A percentile compares a stretch with the other conserved stretches of the same genome.
These are phyloP conservation scores for Alternaria brassicae DNA, from an alignment of 2,329 filamentous ascomycete genomes.

Conservation along the genomic window DNA sequence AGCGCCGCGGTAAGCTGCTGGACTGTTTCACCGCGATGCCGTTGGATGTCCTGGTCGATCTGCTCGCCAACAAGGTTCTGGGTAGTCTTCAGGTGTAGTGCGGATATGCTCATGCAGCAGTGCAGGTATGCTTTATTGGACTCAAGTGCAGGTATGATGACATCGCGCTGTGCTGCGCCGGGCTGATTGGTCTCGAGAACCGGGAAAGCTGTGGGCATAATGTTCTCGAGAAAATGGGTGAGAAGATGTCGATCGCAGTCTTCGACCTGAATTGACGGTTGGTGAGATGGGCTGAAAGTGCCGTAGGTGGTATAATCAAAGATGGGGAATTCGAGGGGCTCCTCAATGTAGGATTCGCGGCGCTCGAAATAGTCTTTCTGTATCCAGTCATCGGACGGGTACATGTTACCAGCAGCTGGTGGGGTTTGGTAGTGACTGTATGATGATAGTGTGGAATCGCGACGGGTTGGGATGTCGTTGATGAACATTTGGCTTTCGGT, in stretches of 20 bases:
- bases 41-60: conserved; percentile 89
- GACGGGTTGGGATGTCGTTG: conserved; percentile 83
- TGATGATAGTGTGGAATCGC: conserved; percentile 87
- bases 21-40: conserved; percentile 88
- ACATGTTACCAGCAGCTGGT: conserved; percentile 71
- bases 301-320: conserved; percentile 81
- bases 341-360: conserved; percentile 68
- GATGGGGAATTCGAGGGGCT: conserved; percentile 73
- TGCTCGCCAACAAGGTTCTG: conserved; percentile 71
- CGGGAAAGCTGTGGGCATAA: conserved; percentile 88
- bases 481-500: conserved; percentile 94
- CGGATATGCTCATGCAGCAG: conserved; percentile 92
- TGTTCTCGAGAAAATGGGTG: conserved; percentile 88
- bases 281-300: conserved; percentile 64
- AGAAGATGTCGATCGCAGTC: conserved; percentile 86
- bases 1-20: conserved; percentile 84
- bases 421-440: conserved; percentile 91
- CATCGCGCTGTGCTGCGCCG: conserved; percentile 78
- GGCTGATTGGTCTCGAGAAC: conserved; percentile 90
- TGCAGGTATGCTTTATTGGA: conserved; percentile 93
- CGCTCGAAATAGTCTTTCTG: conserved; percentile 73
- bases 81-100: conserved; percentile 87
- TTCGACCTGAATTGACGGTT: conserved; percentile 81
- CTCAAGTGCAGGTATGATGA: conserved; percentile 86
- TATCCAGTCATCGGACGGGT: conserved; percentile 75